Percentiles rank a stretch among this genome's conserved stretches.
phyloP scores from a whole-genome alignment of 2,329 filamentous ascomycete species.

The Aspergillus neoniger region DNA sequence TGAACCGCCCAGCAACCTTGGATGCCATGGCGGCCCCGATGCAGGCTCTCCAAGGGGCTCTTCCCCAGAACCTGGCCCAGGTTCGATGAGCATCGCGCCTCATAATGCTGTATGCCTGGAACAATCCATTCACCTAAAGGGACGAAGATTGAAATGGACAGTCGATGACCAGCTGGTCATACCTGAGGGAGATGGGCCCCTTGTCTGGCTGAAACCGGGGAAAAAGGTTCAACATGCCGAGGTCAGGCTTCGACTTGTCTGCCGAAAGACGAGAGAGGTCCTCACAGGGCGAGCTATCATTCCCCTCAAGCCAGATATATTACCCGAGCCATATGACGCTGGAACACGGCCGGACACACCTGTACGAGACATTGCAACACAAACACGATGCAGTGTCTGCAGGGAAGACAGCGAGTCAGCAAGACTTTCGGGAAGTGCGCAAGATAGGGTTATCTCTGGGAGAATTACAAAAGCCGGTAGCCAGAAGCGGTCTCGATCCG shows the following conservation, averaged over 20 bases:
- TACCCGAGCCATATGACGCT: no score
- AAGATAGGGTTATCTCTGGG: neutral
- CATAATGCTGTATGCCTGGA: conserved; percentile 8
- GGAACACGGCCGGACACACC: no score
- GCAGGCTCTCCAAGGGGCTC: neutral
- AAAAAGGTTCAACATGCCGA: conserved; percentile 16
- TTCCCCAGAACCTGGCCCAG: neutral
- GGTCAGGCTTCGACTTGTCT: conserved; percentile 12
- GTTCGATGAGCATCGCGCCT: neutral
- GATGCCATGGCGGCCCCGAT: neutral
- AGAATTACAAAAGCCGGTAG: neutral
- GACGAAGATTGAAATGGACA: conserved; percentile 13
- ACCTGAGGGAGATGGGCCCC: neutral
- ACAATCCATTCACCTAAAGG: conserved; percentile 11
- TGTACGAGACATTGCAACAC: neutral
- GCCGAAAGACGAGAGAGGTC: conserved; percentile 14
- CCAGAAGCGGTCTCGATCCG: neutral
- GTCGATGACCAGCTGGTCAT: conserved; percentile 12
- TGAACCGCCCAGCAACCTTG: neutral
- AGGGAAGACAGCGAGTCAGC: neutral
- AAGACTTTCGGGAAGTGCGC: neutral
- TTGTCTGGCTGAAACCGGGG: conserved; percentile 13
- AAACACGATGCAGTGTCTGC: neutral
- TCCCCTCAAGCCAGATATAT: conserved; percentile 9
- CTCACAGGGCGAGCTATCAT: conserved; percentile 15